Percentiles rank a stretch among this genome's conserved stretches.
Evolutionary conservation across 2,329 filamentous ascomycete species (phyloP).

Genomic region (Scopulariopsis brevicaulis): DNA sequence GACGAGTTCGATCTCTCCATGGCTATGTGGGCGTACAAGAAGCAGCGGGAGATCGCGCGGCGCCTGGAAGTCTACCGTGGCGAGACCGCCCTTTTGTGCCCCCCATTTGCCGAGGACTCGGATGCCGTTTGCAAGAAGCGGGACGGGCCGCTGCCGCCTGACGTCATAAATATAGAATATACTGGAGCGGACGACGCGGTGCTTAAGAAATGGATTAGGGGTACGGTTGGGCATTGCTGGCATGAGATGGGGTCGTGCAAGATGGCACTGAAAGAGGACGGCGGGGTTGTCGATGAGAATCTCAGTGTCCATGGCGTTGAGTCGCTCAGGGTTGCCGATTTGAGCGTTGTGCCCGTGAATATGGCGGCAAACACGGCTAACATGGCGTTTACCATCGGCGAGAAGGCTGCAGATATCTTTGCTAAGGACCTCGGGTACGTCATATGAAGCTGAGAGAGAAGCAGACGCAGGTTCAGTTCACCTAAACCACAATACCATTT

Average conservation of each 20-base stretch:
- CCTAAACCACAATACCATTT: neutral
- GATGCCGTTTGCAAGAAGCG: constrained; percentile 31
- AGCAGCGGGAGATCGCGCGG: constrained; percentile 48
- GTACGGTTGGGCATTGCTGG: constrained; percentile 29
- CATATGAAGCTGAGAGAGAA: neutral
- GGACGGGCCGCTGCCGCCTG: constrained; percentile 19
- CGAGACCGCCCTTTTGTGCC: constrained; percentile 29
- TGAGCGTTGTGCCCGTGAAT: constrained; percentile 24
- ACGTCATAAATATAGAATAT: constrained; percentile 31
- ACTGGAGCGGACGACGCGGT: constrained; percentile 34
- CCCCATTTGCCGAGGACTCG: constrained; percentile 28
- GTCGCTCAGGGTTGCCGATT: constrained; percentile 27
- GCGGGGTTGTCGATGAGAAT: constrained; percentile 20
- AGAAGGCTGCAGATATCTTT: constrained; percentile 31
- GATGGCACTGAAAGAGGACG: constrained; percentile 27
- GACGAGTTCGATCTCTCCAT: constrained; percentile 46
- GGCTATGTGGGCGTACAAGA: constrained; percentile 55
- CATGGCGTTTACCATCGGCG: constrained; percentile 34
- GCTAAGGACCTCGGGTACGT: constrained; percentile 20
- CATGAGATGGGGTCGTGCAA: constrained; percentile 33
- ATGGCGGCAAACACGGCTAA: constrained; percentile 36
- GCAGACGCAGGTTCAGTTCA: neutral
- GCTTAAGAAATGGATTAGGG: constrained; percentile 31
- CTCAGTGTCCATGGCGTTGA: constrained; percentile 30
- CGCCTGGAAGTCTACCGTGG: constrained; percentile 42